Evolutionary conservation across 2,329 filamentous ascomycete genomes (phyloP).

Genomic region (Colletotrichum paranaense): DNA sequence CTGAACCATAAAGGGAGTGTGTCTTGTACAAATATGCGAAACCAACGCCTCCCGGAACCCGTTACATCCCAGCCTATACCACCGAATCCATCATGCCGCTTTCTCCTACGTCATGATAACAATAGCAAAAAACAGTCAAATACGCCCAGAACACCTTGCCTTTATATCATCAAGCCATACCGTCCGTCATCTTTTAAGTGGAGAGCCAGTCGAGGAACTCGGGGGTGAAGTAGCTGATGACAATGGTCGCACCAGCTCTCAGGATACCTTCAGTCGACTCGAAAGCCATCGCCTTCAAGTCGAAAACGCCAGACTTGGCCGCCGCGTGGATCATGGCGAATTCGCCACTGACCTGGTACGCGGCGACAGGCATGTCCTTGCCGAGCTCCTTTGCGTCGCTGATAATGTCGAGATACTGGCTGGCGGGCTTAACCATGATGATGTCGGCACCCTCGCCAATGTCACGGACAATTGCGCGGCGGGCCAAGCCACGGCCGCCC

Average conservation of each 20-base stretch:
- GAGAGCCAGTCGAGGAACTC: conserved; percentile 78
- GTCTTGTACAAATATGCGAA: conserved; percentile 6
- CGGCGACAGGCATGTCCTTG: conserved; percentile 90
- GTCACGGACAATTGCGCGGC: conserved; percentile 89
- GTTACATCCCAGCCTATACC: background rate
- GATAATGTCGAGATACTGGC: conserved; percentile 97
- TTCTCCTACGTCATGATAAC: background rate
- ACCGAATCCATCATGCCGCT: background rate
- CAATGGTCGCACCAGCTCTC: conserved; percentile 90
- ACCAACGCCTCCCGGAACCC: conserved; percentile 11
- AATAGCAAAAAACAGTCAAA: background rate
- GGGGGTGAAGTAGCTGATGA: conserved; percentile 94
- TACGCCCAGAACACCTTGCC: conserved; percentile 29
- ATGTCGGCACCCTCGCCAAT: conserved; percentile 95
- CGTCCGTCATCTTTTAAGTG: conserved; percentile 46
- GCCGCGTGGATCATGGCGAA: conserved; percentile 98
- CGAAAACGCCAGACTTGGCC: conserved; percentile 96
- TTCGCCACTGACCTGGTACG: conserved; percentile 97
- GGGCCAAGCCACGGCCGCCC: conserved; percentile 89
- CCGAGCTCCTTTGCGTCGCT: conserved; percentile 96
- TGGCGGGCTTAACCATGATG: conserved; percentile 99
- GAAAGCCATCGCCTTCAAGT: conserved; percentile 93
- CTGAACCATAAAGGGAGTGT: conserved; percentile 7
- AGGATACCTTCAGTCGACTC: conserved; percentile 95
- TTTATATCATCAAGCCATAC: conserved; percentile 13